Evolutionary conservation across 2,329 filamentous ascomycete genomes (phyloP).

Genomic region (Talaromyces sp.): DNA sequence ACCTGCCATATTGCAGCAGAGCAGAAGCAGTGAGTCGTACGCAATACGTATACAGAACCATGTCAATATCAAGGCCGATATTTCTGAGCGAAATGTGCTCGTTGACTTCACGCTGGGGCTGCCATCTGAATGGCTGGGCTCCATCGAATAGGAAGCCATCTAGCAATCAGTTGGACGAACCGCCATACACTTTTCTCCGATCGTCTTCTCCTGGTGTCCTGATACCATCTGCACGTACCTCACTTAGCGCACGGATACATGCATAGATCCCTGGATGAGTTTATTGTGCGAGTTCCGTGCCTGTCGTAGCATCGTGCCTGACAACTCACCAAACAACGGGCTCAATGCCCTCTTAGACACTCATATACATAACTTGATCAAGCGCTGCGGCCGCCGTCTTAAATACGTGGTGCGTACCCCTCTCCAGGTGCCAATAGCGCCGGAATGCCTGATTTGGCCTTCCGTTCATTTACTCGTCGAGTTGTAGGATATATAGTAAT

Average conservation of each 20-base stretch:
- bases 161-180: neutral
- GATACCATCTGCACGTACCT: neutral
- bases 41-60: neutral
- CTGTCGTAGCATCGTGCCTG: neutral
- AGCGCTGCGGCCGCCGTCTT: conserved; percentile 17
- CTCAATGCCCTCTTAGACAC: neutral
- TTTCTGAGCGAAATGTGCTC: neutral
- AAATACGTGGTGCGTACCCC: conserved; percentile 2
- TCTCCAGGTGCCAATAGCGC: neutral
- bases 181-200: conserved; percentile 1
- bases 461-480: neutral
- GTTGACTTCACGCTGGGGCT: neutral
- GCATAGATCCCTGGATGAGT: conserved; percentile 2
- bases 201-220: neutral
- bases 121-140: neutral
- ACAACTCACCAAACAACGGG: neutral
- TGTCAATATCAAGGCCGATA: neutral
- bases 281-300: neutral
- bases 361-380: neutral
- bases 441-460: neutral
- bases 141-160: neutral
- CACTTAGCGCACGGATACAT: conserved; percentile 6
- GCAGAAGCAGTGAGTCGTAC: no score
- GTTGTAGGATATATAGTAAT: neutral
- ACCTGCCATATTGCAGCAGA: neutral